Evolutionary conservation across 2,329 filamentous ascomycete genomes (phyloP).

Genomic region (Cladophialophora yegresii): DNA sequence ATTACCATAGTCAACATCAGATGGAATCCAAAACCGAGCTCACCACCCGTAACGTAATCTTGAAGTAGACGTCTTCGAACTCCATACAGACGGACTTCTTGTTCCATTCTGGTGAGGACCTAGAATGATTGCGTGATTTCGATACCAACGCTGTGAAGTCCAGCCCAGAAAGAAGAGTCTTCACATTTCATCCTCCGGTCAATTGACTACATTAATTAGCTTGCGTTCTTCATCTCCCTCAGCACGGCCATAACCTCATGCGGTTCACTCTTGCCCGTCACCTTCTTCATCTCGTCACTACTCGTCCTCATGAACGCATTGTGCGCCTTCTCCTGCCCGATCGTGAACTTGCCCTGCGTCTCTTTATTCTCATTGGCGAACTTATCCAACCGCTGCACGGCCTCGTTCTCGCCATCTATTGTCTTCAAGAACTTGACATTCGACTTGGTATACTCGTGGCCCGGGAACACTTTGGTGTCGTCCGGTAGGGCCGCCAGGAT

Average conservation of each 20-base stretch:
- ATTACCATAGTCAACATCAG: neutral
- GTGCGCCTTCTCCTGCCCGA: constrained; percentile 90
- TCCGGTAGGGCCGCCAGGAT: constrained; percentile 78
- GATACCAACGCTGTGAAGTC: no score
- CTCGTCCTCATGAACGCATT: constrained; percentile 95
- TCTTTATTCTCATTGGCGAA: constrained; percentile 79
- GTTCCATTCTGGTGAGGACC: no score
- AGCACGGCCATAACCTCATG: constrained; percentile 82
- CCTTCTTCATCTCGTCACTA: constrained; percentile 77
- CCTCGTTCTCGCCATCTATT: constrained; percentile 47
- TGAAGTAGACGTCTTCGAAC: neutral
- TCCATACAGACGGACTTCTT: neutral
- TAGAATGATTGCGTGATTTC: no score
- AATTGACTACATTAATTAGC: constrained; percentile 1
- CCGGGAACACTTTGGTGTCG: constrained; percentile 90
- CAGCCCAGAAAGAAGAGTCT: neutral
- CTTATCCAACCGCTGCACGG: constrained; percentile 72
- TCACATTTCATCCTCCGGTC: neutral
- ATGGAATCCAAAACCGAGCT: neutral
- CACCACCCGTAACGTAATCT: neutral
- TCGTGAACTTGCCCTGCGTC: constrained; percentile 94
- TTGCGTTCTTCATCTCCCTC: constrained; percentile 76
- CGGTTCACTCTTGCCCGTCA: constrained; percentile 76
- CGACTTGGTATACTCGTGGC: constrained; percentile 96
- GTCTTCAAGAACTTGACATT: constrained; percentile 77